A percentile compares a stretch with the other conserved stretches of the same genome.
These are phyloP conservation scores for Trametes punicea DNA, from an alignment of 768 basidiomycete genomes.

Conservation along the genomic window DNA sequence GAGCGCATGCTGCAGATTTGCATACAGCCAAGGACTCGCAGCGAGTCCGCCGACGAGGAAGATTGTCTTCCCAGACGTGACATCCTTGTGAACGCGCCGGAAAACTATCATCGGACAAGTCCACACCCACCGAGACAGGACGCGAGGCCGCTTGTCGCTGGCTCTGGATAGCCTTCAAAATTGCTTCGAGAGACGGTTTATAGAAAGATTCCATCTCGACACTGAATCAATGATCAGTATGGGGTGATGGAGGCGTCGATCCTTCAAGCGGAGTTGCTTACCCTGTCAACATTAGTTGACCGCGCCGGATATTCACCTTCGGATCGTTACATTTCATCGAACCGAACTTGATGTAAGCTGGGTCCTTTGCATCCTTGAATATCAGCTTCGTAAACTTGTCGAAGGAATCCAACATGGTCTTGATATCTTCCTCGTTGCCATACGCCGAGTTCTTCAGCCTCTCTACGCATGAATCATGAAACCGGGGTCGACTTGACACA, in stretches of 20 bases:
- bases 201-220: slow-evolving; percentile 43
- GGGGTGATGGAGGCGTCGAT: background rate
- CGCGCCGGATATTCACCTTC: slow-evolving; percentile 36
- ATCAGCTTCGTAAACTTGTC: slow-evolving; percentile 42
- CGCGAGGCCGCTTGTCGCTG: slow-evolving; percentile 6
- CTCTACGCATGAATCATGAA: background rate
- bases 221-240: slow-evolving; percentile 10
- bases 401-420: slow-evolving; percentile 37
- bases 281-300: slow-evolving; percentile 41
- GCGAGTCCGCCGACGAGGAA: slow-evolving; percentile 83
- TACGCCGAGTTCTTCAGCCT: slow-evolving; percentile 29
- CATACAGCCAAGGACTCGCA: slow-evolving; percentile 75
- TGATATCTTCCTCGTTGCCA: slow-evolving; percentile 33
- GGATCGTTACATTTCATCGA: slow-evolving; percentile 40
- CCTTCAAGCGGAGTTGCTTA: slow-evolving; percentile 15
- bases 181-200: slow-evolving; percentile 40
- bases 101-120: background rate
- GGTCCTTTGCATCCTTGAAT: slow-evolving; percentile 39
- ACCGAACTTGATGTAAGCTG: slow-evolving; percentile 43
- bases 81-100: slow-evolving; percentile 34
- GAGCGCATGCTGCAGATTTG: slow-evolving; percentile 64
- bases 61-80: slow-evolving; percentile 53
- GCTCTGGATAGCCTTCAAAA: slow-evolving; percentile 25
- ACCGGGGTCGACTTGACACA: background rate
- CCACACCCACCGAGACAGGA: background rate